Base-by-base conservation (phyloP, 2,329 filamentous ascomycete genomes). In the Colletotrichum plurivorum region DNA sequence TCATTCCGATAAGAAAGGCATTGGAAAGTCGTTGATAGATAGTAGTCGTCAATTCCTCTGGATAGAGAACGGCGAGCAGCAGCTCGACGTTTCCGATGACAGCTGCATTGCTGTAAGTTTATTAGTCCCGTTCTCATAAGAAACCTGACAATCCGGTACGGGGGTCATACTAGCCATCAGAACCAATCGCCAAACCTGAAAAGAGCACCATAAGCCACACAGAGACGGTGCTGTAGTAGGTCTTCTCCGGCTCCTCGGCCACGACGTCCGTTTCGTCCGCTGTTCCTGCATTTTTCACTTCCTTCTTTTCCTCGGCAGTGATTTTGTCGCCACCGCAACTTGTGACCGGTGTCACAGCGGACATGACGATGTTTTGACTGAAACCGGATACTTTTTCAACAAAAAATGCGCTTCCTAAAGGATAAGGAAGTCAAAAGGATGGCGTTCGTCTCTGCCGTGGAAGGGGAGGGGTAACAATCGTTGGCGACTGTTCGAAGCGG, bases 21-120 rank as follows among this genome's bases (percentile, higher is more conserved):
- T 89, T 89, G 48, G 84, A 85, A 4, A 89, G 82, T 6, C 86
- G 80, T 3, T 83, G 80, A 73, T 85, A 85, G 73, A 87, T 84
- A 12, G 78, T 73, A 12, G 75, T 77, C 20, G 83, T 84, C 25
- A 84, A 71, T 8, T 75, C 76, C 5, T 84, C 78, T 2, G 83
- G 81, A 72, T 85, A 85, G 10, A 85, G 71, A 56, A 80, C 68
- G 2, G 76, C 78, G 20, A 84, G 75, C 2, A 85, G 73, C 5
- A 83, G 76, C 60, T 83, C 77, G 45, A 84, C 75, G 61, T 84
- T 84, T 41, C 83, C 84, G 68, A 84, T 83, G 43, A 84, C 79
- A 12, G 81, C 77, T 15, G 81, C 80, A 71, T 84, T 84, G 73
- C 80, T 80, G 53, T 10, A 25, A 20, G 27, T 20, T n/a, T 18